phyloP scores from a whole-genome alignment of 805 yeast genomes.

The Wickerhamiella allomyrinae region DNA sequence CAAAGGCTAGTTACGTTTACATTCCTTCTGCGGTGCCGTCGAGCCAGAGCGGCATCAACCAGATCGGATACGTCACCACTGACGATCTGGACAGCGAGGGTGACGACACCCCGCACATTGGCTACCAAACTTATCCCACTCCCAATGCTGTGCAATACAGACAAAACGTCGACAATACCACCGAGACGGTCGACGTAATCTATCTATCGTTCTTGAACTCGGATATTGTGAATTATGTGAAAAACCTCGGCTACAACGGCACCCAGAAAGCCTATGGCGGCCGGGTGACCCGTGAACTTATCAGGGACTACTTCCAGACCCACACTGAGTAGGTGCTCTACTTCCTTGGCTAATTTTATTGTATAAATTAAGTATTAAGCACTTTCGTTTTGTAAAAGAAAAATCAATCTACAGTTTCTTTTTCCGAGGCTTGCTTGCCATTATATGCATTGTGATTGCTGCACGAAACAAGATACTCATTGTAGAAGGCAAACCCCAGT shows the following conservation, averaged over 20 bases:
- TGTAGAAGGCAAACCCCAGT: too few species aligned
- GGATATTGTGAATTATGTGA: slow-evolving; percentile 32
- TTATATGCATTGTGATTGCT: too few species aligned
- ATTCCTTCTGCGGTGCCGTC: slow-evolving; percentile 1
- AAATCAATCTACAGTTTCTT: too few species aligned
- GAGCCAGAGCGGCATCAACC: not conserved
- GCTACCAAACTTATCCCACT: slow-evolving; percentile 40
- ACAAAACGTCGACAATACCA: slow-evolving; percentile 19
- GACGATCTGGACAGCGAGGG: slow-evolving; percentile 81
- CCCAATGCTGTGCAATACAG: slow-evolving; percentile 64
- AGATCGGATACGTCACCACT: slow-evolving; percentile 68
- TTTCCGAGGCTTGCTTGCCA: too few species aligned
- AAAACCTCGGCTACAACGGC: slow-evolving; percentile 10
- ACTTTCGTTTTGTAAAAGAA: too few species aligned
- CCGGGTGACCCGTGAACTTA: slow-evolving; percentile 6
- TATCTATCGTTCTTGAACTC: slow-evolving; percentile 45
- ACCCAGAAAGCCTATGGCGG: slow-evolving; percentile 6
- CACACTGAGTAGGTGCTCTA: too few species aligned
- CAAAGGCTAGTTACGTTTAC: not conserved
- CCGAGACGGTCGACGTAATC: slow-evolving; percentile 31
- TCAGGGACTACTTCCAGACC: slow-evolving; percentile 7
- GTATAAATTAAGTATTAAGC: too few species aligned
- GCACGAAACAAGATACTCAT: too few species aligned
- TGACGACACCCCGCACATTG: slow-evolving; percentile 57
- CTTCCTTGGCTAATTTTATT: too few species aligned